Percentiles rank a stretch among this genome's conserved stretches.
Evolutionary conservation across 2,329 filamentous ascomycete species (phyloP).

Genomic region (Drechslera avenae): DNA sequence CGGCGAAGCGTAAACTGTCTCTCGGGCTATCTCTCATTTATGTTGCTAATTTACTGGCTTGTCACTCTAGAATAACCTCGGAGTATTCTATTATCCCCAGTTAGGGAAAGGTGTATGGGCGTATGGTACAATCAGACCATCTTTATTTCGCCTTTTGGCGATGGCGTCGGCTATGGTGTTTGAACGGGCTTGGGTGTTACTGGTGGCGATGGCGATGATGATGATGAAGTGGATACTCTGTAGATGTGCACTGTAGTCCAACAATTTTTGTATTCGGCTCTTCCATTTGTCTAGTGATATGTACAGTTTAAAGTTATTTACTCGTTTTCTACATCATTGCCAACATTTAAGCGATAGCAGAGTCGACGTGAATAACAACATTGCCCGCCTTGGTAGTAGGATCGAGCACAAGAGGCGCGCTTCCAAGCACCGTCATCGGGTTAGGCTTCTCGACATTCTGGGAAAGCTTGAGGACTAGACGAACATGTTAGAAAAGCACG

Average conservation of each 20-base stretch:
- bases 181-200: neutral
- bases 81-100: neutral
- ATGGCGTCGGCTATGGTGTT: conserved; percentile 3
- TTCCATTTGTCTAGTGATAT: no score
- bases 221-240: no score
- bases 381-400: neutral
- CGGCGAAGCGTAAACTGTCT: conserved; percentile 63
- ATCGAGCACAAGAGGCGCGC: conserved; percentile 3
- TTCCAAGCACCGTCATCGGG: conserved; percentile 17
- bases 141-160: neutral
- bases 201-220: neutral
- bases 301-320: no score
- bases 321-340: no score
- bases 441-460: conserved; percentile 14
- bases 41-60: neutral
- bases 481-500: neutral
- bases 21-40: neutral
- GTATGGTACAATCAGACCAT: neutral
- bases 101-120: neutral
- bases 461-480: conserved; percentile 11
- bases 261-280: no score
- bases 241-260: no score
- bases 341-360: conserved; percentile 15
- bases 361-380: conserved; percentile 10
- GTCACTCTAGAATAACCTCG: neutral